Conservation (phyloP, 2,329 filamentous ascomycete genomes). For the Dryadomyces sulphureus region DNA sequence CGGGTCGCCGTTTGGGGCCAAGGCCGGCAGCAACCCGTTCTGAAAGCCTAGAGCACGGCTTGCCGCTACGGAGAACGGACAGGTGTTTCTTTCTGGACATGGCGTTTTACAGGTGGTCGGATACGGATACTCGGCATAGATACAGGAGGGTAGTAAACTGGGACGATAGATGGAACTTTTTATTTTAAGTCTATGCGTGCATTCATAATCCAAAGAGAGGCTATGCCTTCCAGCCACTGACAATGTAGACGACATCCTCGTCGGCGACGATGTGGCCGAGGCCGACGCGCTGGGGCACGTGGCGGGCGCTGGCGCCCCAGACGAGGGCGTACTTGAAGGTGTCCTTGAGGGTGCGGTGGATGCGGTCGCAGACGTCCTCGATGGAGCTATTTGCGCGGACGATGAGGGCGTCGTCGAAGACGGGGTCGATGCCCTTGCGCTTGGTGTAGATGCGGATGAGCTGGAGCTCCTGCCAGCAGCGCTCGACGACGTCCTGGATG, state of each 20-base stretch:
- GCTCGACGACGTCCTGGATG: slow-evolving; percentile 81
- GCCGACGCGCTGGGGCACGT: slow-evolving; percentile 87
- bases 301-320: slow-evolving; percentile 91
- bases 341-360: slow-evolving; percentile 89
- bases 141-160: too few relatives aligned
- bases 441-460: slow-evolving; percentile 94
- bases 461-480: slow-evolving; percentile 85
- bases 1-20: slow-evolving; percentile 25
- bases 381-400: slow-evolving; percentile 78
- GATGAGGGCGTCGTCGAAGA: slow-evolving; percentile 84
- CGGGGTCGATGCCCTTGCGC: slow-evolving; percentile 78
- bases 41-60: neutral
- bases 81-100: too few relatives aligned
- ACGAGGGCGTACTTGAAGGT: slow-evolving; percentile 98
- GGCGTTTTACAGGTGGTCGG: too few relatives aligned
- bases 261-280: slow-evolving; percentile 64
- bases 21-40: too few relatives aligned
- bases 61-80: neutral
- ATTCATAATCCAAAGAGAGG: neutral
- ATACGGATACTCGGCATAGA: too few relatives aligned
- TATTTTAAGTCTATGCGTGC: neutral
- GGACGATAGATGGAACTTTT: too few relatives aligned
- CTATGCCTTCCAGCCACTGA: slow-evolving; percentile 47
- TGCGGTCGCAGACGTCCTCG: slow-evolving; percentile 92
- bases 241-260: slow-evolving; percentile 55